A percentile compares a stretch with the other conserved stretches of the same genome.
Evolutionary conservation across 768 basidiomycete genomes (phyloP).

Genomic region (Neoboletus magnificus): DNA sequence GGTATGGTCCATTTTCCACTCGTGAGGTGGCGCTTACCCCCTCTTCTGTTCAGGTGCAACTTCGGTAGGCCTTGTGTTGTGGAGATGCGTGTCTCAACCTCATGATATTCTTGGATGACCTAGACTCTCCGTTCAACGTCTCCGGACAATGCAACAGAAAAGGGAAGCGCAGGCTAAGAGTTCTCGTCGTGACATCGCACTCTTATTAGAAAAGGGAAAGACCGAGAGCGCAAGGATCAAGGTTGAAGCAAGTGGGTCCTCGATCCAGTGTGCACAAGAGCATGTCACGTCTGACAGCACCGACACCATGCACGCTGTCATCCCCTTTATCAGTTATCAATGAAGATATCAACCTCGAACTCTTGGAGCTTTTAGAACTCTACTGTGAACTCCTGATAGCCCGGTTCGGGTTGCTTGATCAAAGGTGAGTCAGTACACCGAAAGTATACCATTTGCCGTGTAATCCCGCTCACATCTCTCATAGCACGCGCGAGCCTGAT

Average conservation of each 20-base stretch:
- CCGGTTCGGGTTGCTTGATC: constrained; percentile 88
- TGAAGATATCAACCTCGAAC: constrained; percentile 81
- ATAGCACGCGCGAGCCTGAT: constrained; percentile 80
- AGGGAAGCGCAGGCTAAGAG: constrained; percentile 79
- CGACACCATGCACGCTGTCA: constrained; percentile 8
- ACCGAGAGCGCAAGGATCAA: constrained; percentile 82
- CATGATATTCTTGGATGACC: constrained; percentile 7
- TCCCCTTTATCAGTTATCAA: constrained; percentile 57
- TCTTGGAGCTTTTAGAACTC: constrained; percentile 88
- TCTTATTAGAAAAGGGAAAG: constrained; percentile 74
- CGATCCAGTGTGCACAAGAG: constrained; percentile 1
- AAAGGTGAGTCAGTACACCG: constrained; percentile 53
- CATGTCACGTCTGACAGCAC: constrained; percentile 15
- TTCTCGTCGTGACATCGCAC: constrained; percentile 76
- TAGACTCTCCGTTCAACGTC: constrained; percentile 81
- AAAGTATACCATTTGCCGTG: constrained; percentile 2
- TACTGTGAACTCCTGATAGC: constrained; percentile 94
- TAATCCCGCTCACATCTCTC: constrained; percentile 8
- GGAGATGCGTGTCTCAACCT: neutral
- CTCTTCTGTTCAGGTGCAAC: constrained; percentile 39
- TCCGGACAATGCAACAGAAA: constrained; percentile 88
- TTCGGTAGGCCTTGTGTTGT: constrained; percentile 35
- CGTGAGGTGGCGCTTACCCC: constrained; percentile 3
- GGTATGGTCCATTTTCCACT: constrained; percentile 28
- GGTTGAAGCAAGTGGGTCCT: constrained; percentile 70